phyloP scores from a whole-genome alignment of 148 eudicot genomes.

The Spergularia marina region DNA sequence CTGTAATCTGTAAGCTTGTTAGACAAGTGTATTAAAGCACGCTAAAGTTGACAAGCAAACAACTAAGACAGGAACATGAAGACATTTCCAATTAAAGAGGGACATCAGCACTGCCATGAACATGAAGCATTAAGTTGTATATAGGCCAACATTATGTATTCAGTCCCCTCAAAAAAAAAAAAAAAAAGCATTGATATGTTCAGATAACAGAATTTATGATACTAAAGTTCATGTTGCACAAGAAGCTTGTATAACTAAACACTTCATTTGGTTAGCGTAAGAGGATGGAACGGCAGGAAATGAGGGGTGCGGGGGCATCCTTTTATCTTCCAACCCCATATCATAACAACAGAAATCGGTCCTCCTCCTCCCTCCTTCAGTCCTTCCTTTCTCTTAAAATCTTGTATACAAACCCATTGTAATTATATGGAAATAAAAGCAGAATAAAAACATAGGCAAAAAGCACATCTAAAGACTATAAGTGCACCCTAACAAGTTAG shows the following conservation, averaged over 20 bases:
- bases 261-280: not conserved
- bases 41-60: constrained; percentile 1
- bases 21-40: constrained; percentile 21
- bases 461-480: not conserved
- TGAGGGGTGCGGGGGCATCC: no score
- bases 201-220: no score
- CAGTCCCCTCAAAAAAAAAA: no score
- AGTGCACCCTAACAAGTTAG: not conserved
- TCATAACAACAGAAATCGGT: not conserved
- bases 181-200: not conserved
- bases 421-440: not conserved
- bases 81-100: constrained; percentile 3
- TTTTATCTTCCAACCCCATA: not conserved
- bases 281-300: not conserved
- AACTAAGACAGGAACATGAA: not conserved
- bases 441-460: not conserved
- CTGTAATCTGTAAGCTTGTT: constrained; percentile 67
- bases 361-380: not conserved
- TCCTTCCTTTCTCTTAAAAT: not conserved
- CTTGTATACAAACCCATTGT: not conserved
- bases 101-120: not conserved
- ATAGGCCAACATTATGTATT: not conserved
- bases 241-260: not conserved
- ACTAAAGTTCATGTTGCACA: not conserved
- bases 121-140: not conserved